Evolutionary conservation across 306 rosid species (phyloP), one percentile per base, ranked within the genome.

Genomic region (Crataegus laevigata): DNA sequence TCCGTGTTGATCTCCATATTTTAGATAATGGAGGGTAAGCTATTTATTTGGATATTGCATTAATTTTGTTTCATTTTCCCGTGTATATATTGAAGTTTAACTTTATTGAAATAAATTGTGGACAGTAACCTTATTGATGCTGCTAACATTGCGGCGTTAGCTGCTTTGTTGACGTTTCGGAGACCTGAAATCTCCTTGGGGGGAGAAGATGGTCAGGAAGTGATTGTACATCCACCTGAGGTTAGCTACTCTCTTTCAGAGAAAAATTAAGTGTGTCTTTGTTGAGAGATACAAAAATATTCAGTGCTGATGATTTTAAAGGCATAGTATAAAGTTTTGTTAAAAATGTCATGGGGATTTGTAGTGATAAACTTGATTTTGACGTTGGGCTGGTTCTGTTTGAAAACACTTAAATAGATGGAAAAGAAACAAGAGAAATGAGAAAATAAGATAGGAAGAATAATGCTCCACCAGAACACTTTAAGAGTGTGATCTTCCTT

Each of bases 1-100:
- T 91, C 32, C 96, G 91, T 11, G 81, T 94, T 65, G 98, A 94
- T 68, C 87, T 94, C 30, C 98, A 91, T 75, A 90, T 94, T 68
- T 66, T 94, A 22, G 98, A 94, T 79, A 91, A 94, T 75, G 94
- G 91, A 32, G 98, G 98, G 98, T 93, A 77, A 78, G 87, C 57
- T 66, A 52, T 11, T 14, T 25, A 68, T 50, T 4, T 52, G 1
- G 50, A 34, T 13, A 3, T 3, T 12, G 3, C 55, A 6, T n/a
- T 13, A 6, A 15, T 18, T 51, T 40, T 3, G 30, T 62, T 21
- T 24, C 15, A 6, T 13, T 22, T 28, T 28, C 34, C 18, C 25
- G 52, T 34, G 45, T 70, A 9, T 24, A 66, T 22, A 32, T 40
- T 76, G 17, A 59, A 21, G 22, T 55, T 66, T 40, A 30, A n/a